Conservation (phyloP, 2,329 filamentous ascomycete species). For the Westerdykella aurantiaca region DNA sequence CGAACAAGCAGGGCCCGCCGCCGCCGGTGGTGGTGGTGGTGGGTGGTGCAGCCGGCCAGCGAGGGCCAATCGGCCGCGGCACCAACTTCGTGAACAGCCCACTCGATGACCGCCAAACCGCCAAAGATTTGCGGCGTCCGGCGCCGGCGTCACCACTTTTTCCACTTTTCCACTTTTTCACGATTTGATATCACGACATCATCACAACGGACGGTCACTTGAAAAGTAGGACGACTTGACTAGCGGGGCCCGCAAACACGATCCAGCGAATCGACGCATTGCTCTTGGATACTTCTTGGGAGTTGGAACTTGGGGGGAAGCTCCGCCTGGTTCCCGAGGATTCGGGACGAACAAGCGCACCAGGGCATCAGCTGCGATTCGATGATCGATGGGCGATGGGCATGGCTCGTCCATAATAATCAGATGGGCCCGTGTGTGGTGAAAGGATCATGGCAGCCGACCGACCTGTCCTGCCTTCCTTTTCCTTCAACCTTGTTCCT, state of each 20-base stretch:
- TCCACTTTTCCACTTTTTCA: no score
- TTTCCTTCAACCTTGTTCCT: no score
- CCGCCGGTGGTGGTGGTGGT: background rate
- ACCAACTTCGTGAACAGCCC: background rate
- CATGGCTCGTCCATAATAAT: background rate
- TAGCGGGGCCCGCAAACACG: background rate
- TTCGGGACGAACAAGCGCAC: slow-evolving; percentile 9
- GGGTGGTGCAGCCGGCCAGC: background rate
- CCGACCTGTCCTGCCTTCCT: no score
- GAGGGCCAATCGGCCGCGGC: background rate
- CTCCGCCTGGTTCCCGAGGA: slow-evolving; percentile 1
- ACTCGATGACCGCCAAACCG: no score
- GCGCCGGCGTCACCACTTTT: no score
- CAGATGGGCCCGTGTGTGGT: no score
- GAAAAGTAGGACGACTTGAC: no score
- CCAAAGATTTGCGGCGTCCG: no score
- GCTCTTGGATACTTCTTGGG: background rate
- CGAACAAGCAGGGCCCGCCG: no score
- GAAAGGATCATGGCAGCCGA: no score
- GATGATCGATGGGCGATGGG: slow-evolving; percentile 7
- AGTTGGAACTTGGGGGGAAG: no score
- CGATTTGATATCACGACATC: background rate
- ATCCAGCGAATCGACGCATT: background rate
- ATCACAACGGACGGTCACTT: background rate
- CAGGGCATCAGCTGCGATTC: slow-evolving; percentile 6